A percentile compares a stretch with the other conserved stretches of the same genome.
Evolutionary conservation across 2,329 filamentous ascomycete species (phyloP).

Genomic region (Pseudogymnoascus sp.): DNA sequence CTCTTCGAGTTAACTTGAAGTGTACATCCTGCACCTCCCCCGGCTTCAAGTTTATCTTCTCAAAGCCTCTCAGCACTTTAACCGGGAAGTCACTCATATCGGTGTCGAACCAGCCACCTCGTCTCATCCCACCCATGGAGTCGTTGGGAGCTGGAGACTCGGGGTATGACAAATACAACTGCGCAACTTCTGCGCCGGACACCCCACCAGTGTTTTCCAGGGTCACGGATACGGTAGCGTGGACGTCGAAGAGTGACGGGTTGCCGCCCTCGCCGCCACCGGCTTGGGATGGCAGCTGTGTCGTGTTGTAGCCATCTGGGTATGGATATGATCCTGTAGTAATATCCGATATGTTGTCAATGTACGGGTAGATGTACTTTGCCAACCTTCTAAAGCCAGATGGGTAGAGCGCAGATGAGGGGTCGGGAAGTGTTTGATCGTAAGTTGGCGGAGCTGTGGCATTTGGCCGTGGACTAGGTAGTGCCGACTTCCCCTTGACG

Average conservation of each 20-base stretch:
- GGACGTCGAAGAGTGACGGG: constrained; percentile 44
- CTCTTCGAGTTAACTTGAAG: constrained; percentile 54
- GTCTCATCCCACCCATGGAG: constrained; percentile 59
- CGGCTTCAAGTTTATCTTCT: constrained; percentile 52
- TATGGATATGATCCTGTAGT: constrained; percentile 33
- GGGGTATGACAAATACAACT: constrained; percentile 46
- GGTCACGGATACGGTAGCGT: constrained; percentile 44
- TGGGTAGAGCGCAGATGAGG: constrained; percentile 47
- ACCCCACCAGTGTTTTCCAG: constrained; percentile 48
- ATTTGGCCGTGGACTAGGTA: constrained; percentile 29
- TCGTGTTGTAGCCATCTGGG: constrained; percentile 38
- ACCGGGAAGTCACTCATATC: constrained; percentile 49
- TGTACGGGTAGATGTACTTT: constrained; percentile 61
- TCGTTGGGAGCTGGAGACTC: constrained; percentile 32
- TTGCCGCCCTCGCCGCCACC: constrained; percentile 55
- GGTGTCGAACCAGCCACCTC: background rate
- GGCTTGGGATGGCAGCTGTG: constrained; percentile 42
- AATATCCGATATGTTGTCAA: constrained; percentile 26
- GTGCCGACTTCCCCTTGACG: constrained; percentile 29
- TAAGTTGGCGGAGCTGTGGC: constrained; percentile 38
- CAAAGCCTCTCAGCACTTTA: constrained; percentile 62
- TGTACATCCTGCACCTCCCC: constrained; percentile 44
- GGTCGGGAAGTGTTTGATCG: constrained; percentile 39
- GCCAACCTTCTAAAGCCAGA: constrained; percentile 44
- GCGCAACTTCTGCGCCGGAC: constrained; percentile 44